These are phyloP conservation scores for Ilyonectria destructans DNA, from an alignment of 2,329 filamentous ascomycete genomes.

Conservation along the genomic window DNA sequence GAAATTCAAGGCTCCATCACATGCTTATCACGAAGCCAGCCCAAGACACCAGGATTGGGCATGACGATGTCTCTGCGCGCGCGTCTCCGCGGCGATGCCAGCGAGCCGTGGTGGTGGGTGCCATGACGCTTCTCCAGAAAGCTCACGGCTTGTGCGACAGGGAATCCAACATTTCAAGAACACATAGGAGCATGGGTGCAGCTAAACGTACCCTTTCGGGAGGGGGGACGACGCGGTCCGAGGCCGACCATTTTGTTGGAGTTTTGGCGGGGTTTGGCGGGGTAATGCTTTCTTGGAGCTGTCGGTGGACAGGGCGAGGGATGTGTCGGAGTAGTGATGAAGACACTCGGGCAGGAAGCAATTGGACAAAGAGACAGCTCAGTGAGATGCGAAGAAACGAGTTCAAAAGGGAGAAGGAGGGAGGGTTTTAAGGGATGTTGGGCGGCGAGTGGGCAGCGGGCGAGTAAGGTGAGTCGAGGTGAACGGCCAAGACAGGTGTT, in stretches of 20 bases:
- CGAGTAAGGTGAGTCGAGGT: conserved; percentile 42
- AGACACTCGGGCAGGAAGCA: conserved; percentile 3
- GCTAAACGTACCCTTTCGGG: conserved; percentile 76
- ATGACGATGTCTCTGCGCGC: conserved; percentile 2
- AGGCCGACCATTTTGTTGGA: conserved; percentile 66
- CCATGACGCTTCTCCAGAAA: conserved; percentile 10
- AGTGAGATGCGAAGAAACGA: background rate
- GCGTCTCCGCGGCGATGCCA: conserved; percentile 9
- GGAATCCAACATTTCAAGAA: conserved; percentile 14
- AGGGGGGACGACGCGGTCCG: conserved; percentile 66
- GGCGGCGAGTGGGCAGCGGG: conserved; percentile 42
- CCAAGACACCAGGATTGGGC: background rate
- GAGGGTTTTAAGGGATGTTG: conserved; percentile 48
- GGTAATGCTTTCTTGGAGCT: conserved; percentile 49
- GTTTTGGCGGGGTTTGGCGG: conserved; percentile 57
- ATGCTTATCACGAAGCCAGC: conserved; percentile 19
- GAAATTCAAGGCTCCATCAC: conserved; percentile 3
- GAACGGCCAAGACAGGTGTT: conserved; percentile 37
- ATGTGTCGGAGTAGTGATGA: conserved; percentile 6
- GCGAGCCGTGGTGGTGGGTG: conserved; percentile 13
- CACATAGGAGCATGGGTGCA: background rate
- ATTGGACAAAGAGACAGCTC: conserved; percentile 14
- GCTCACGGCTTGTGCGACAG: background rate
- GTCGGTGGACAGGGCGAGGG: conserved; percentile 5
- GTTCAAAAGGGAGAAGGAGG: conserved; percentile 28